phyloP scores from a whole-genome alignment of 805 yeast genomes.

The Wickerhamiella shivajii region DNA sequence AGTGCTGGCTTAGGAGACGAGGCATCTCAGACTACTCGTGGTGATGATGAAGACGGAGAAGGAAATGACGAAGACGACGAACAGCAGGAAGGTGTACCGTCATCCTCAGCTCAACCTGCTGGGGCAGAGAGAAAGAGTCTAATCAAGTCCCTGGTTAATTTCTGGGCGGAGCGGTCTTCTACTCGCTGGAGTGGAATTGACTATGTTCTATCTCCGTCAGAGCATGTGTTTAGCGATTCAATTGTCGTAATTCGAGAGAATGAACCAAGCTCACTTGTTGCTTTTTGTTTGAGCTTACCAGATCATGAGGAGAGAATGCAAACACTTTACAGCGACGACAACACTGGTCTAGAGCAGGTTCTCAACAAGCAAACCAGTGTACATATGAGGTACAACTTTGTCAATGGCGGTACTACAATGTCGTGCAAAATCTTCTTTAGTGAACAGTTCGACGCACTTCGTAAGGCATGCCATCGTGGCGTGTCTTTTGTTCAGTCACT shows the following conservation, averaged over 20 bases:
- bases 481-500: slow-evolving; percentile 74
- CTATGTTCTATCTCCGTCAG: slow-evolving; percentile 66
- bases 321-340: slow-evolving; percentile 22
- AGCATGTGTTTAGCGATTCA: slow-evolving; percentile 87
- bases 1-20: slow-evolving; percentile 9
- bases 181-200: slow-evolving; percentile 86
- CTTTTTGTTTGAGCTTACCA: slow-evolving; percentile 75
- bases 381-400: slow-evolving; percentile 83
- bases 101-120: neutral
- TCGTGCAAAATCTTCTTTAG: slow-evolving; percentile 92
- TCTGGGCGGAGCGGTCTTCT: slow-evolving; percentile 97
- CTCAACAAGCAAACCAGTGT: slow-evolving; percentile 75
- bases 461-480: slow-evolving; percentile 67
- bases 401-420: slow-evolving; percentile 66
- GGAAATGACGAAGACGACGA: slow-evolving; percentile 1
- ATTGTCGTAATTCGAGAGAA: slow-evolving; percentile 89
- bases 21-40: neutral
- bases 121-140: slow-evolving; percentile 58
- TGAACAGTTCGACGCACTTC: slow-evolving; percentile 90
- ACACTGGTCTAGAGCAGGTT: slow-evolving; percentile 37
- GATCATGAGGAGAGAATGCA: slow-evolving; percentile 62
- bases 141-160: slow-evolving; percentile 69
- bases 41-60: slow-evolving; percentile 3
- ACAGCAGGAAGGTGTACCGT: slow-evolving; percentile 4
- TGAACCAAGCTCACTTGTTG: slow-evolving; percentile 89